Evolutionary conservation across 1,284 basidiomycete species (phyloP), one percentile per base, ranked within the genome.

Genomic region (Singerocomus rubriflavus): DNA sequence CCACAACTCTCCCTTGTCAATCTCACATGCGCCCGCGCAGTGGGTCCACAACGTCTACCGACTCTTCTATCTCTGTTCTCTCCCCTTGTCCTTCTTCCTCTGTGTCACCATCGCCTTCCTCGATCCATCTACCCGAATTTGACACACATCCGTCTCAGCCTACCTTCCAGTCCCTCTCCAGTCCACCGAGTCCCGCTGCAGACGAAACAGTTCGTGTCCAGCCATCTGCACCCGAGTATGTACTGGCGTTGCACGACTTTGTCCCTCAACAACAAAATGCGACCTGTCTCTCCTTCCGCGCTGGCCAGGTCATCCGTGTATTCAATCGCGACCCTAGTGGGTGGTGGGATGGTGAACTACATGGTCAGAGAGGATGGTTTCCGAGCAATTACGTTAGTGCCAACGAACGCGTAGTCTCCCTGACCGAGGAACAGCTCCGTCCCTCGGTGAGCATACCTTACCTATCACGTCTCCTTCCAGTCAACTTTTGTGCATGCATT

Each of bases 261-360:
- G 68, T 76, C 31, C 88, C 91, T 9, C 80, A 84, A 50, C 74
- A 81, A 29, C 78, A 81, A 55, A 85, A 81, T 65, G 80, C 83
- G 16, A 91, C 91, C 16, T 96, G 93, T 71, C 81, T 99, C 38
- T 79, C 86, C 29, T 98, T 99, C 72, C 80, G 80, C 29, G 85
- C 89, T 0, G 95, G 96, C 2, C 90, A 98, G 66, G 79, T 96
- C 46, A 94, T 99, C 54, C 85, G 85, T 54, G 93, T 98, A 27
- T 76, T 92, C 50, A 92, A 91, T 63, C 81, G 85, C 56, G 94
- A 98, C 70, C 57, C 78, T 0, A 92, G 88, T 54, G 97, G 96
- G 0, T 99, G 97, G 97, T 98, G 96, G 96, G 95, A 99, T 65
- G 96, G 97, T 10, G 93, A 98, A 71, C 71, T 97, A 17, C 87